Conservation (phyloP, 495 filamentous ascomycete genomes). For the Penicillium manginii region DNA sequence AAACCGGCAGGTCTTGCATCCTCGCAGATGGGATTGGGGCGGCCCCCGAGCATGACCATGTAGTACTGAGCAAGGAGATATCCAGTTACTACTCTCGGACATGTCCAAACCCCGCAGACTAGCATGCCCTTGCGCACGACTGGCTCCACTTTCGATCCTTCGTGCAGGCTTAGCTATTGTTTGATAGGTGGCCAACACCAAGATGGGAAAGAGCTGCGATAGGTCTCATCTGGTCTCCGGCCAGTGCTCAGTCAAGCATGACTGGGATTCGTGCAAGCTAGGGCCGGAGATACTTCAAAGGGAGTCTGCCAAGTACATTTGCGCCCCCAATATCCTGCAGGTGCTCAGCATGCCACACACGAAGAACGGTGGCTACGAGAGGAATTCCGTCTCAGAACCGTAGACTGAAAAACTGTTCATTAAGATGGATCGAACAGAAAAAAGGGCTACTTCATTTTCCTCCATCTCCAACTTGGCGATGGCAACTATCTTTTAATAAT, state of each 20-base stretch:
- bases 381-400: not conserved
- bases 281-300: not conserved
- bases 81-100: not conserved
- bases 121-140: conserved; percentile 1
- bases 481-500: not conserved
- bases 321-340: not conserved
- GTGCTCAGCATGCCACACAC: not conserved
- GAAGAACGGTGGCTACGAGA: not conserved
- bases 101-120: not conserved
- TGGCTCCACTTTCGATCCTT: not conserved
- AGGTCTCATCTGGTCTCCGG: not conserved
- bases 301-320: not conserved
- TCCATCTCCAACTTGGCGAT: not conserved
- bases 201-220: not conserved
- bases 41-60: not conserved
- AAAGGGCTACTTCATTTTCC: too few relatives aligned
- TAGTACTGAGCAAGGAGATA: conserved; percentile 1
- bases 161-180: not conserved
- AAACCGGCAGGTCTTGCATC: not conserved
- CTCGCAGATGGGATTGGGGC: not conserved
- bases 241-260: not conserved
- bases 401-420: not conserved
- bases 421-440: not conserved
- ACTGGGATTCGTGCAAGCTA: not conserved
- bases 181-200: not conserved